Base-by-base conservation (phyloP, 2,329 filamentous ascomycete genomes). In the Colletotrichum liriopes region DNA sequence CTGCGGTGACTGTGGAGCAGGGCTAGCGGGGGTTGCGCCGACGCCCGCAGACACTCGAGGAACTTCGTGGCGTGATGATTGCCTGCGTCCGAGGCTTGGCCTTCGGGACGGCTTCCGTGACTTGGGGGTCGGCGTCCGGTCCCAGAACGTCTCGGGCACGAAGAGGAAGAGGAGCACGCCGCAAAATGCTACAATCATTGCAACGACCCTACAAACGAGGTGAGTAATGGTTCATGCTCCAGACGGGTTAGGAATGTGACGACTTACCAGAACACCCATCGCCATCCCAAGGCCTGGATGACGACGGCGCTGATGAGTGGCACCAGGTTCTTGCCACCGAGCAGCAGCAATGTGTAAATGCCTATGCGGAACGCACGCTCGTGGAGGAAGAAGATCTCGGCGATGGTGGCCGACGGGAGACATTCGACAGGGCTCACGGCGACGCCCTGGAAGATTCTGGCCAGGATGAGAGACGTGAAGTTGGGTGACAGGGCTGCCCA, bases 71-170 rank as follows among this genome's bases (percentile, higher is more conserved):
- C 68, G 55, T 1, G 86, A 88, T 0, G 88, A 89, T 26, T 84
- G 78, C 7, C 87, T 82, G 29, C 83, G 85, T 67, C 89, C 83
- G 64, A 89, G 81, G 66, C 82, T 82, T 1, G 86, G 85, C 26
- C 86, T 79, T 70, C 81, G 84, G 8, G 79, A 79, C 3, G 81
- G 76, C 51, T 81, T 82, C 26, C 81, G 79, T 3, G 82, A 78
- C 56, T 77, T 80, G 1, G 83, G 82, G 39, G 81, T 70, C 2
- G 95, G 95, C 2, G 93, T 92, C 59, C 96, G 88, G 81, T 98
- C 95, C 96, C 96, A 98, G 76, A 98, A 98, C 0, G 95, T 98
- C 83, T 98, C 96, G 0, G 96, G 96, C 0, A 98, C 94, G 77
- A 98, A 97, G 71, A 98, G 86, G 80, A 97, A 98, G 1, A 98